phyloP scores from a whole-genome alignment of 106 monocot genomes.

The Phalaenopsis aphrodite region DNA sequence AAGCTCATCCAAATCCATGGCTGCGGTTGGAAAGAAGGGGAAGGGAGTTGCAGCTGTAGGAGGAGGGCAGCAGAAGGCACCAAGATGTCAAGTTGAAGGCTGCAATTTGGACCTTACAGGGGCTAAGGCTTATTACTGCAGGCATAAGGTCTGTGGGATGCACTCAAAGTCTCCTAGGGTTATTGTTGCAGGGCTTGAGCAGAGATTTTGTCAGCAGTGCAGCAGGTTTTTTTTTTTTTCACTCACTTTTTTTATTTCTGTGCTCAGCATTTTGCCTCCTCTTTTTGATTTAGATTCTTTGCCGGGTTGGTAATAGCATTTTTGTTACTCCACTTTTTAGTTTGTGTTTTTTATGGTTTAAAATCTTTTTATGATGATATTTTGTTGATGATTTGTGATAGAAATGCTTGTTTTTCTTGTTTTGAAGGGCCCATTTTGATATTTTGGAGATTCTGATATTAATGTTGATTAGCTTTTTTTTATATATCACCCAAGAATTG shows the following conservation, averaged over 20 bases:
- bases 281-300: background rate
- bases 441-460: too few species aligned
- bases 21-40: conserved; percentile 23
- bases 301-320: background rate
- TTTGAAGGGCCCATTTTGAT: too few species aligned
- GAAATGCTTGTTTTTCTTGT: too few species aligned
- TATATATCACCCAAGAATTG: too few species aligned
- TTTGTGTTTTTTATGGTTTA: background rate
- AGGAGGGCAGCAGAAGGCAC: conserved; percentile 14
- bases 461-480: too few species aligned
- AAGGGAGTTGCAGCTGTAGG: conserved; percentile 13
- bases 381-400: too few species aligned
- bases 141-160: conserved; percentile 59
- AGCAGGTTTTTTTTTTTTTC: conserved; percentile 21
- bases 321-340: background rate
- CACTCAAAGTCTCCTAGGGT: conserved; percentile 58
- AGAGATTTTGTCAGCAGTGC: conserved; percentile 74
- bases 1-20: conserved; percentile 10
- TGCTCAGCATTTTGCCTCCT: background rate
- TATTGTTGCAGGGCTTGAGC: conserved; percentile 53
- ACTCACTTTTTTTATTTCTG: background rate
- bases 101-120: conserved; percentile 54
- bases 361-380: background rate
- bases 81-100: conserved; percentile 73
- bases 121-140: conserved; percentile 54